Conservation (phyloP, 2,329 filamentous ascomycete genomes). For the Monilinia polystroma region DNA sequence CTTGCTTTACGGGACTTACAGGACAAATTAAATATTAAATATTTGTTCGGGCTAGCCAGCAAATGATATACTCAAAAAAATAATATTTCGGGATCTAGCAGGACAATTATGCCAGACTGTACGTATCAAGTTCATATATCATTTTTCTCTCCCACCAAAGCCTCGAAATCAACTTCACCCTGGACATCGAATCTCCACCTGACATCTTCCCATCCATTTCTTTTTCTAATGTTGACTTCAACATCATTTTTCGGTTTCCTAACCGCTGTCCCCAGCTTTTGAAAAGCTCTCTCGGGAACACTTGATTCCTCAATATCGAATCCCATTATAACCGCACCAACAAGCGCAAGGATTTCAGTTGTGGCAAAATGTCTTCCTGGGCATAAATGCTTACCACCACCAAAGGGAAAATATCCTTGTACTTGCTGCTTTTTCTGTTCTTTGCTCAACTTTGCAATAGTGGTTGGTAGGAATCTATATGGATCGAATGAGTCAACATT, state of each 20-base stretch:
- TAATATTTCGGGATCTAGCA: neutral
- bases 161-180: constrained; percentile 26
- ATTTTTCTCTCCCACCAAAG: constrained; percentile 21
- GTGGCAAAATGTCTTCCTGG: constrained; percentile 45
- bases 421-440: constrained; percentile 27
- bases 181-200: constrained; percentile 31
- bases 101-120: neutral
- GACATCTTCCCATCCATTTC: constrained; percentile 33
- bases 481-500: constrained; percentile 46
- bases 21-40: neutral
- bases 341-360: constrained; percentile 43
- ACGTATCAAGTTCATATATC: neutral
- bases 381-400: constrained; percentile 45
- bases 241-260: constrained; percentile 34
- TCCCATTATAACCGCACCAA: constrained; percentile 39
- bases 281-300: constrained; percentile 29
- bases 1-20: no score
- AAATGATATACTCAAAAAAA: neutral
- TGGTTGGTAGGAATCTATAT: constrained; percentile 42
- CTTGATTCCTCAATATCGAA: constrained; percentile 32
- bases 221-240: constrained; percentile 28
- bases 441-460: constrained; percentile 27
- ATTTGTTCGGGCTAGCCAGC: neutral
- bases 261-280: constrained; percentile 34
- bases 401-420: constrained; percentile 44